phyloP scores from a whole-genome alignment of 2,329 filamentous ascomycete species.

The Scorias spongiosa region DNA sequence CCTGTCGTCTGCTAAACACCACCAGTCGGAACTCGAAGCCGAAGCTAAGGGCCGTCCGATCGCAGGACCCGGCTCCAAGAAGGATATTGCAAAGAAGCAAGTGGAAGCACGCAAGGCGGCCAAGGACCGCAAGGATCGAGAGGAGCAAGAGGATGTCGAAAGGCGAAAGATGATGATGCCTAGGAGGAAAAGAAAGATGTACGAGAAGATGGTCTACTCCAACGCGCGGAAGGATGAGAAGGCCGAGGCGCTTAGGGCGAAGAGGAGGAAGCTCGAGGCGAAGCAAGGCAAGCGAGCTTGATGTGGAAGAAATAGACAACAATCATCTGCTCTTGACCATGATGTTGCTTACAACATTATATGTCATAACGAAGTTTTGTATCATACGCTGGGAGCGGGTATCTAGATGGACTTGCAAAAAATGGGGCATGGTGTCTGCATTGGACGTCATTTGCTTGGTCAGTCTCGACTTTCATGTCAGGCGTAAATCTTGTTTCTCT shows the following conservation, averaged over 20 bases:
- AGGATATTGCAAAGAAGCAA: constrained; percentile 47
- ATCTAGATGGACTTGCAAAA: no score
- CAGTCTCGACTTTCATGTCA: no score
- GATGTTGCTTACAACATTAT: no score
- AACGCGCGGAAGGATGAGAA: constrained; percentile 89
- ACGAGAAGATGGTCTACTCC: constrained; percentile 93
- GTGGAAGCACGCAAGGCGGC: constrained; percentile 51
- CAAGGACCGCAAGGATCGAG: constrained; percentile 50
- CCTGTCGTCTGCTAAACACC: constrained; percentile 44
- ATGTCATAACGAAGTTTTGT: no score
- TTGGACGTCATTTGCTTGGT: no score
- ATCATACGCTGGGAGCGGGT: no score
- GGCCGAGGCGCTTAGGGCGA: constrained; percentile 70
- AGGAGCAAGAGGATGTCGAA: constrained; percentile 70
- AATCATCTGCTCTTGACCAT: no score
- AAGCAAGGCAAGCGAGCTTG: constrained; percentile 2
- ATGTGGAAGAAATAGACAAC: neutral
- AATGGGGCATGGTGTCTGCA: no score
- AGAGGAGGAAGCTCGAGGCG: constrained; percentile 81
- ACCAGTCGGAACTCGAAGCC: constrained; percentile 84
- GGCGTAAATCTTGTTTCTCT: no score
- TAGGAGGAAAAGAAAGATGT: constrained; percentile 92
- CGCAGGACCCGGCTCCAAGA: constrained; percentile 36
- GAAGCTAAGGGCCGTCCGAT: constrained; percentile 59
- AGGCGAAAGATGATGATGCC: constrained; percentile 96